Base-by-base conservation (phyloP, 1,139 yeast genomes). In the Nakaseomyces bracarensis region DNA sequence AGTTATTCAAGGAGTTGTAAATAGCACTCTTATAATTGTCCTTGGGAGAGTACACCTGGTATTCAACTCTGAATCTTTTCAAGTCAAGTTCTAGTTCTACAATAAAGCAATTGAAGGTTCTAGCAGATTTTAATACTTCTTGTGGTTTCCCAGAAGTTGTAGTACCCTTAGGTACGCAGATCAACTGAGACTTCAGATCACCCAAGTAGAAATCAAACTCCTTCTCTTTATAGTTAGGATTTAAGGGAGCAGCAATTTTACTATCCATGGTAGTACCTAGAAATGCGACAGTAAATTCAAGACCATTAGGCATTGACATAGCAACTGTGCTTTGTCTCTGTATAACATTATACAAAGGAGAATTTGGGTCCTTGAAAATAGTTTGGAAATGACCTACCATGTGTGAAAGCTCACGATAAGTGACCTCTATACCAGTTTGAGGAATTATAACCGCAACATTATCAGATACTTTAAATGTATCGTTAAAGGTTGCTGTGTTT, bases 181-280 rank as follows among this genome's bases (percentile, higher is more conserved):
- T 67, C 29, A 76, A 74, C 40, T 67, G 67, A 3, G 82, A 69
- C 49, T 73, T 64, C 49, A 79, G 63, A 52, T 79, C 85, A 39
- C 70, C 72, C 44, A 79, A 63, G 55, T 78, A 79, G 56, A 77
- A 77, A 51, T 75, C 76, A 54, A 77, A 75, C 60, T 79, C 86
- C 27, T 64, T 52, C 51, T 73, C 71, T 53, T 72, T 76, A 59
- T 77, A 78, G 43, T 69, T 69, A 11, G 83, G 72, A 53, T 79
- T 79, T 54, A 79, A 63, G 3, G 86, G 86, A 3, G 83, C 82
- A 16, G 80, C 81, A 35, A 78, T 65, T 50, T 71, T 67, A 0
- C 76, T 71, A 20, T 74, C 69, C 49, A 72, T 69, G 1, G 82
- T 73, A 16, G 71, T 64, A 1, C 75, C 79, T 16, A 78, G 58